Percentiles rank a stretch among this genome's conserved stretches.
phyloP scores from a whole-genome alignment of 2,329 filamentous ascomycete species.

The Aspergillus sergii region DNA sequence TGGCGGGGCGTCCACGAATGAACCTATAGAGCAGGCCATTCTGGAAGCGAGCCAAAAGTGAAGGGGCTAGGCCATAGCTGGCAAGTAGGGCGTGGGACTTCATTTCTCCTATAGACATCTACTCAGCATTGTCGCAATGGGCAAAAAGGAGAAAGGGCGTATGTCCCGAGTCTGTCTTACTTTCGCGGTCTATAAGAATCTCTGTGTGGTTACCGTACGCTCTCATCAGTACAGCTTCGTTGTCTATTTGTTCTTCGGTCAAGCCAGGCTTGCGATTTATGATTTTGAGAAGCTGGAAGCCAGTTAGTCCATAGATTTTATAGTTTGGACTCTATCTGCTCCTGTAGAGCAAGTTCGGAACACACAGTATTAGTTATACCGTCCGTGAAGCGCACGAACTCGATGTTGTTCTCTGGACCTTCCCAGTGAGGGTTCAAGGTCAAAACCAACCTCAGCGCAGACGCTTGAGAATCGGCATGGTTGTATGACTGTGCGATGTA shows the following conservation, averaged over 20 bases:
- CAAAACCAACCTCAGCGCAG: conserved; percentile 77
- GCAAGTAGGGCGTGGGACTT: conserved; percentile 82
- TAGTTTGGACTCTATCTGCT: neutral
- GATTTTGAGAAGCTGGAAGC: conserved; percentile 53
- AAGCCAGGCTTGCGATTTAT: conserved; percentile 60
- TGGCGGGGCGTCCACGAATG: conserved; percentile 77
- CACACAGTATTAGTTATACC: conserved; percentile 92
- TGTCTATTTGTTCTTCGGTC: conserved; percentile 76
- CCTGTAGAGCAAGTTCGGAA: conserved; percentile 21
- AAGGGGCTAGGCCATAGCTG: conserved; percentile 78
- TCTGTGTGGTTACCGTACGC: conserved; percentile 95
- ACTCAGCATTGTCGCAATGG: conserved; percentile 41
- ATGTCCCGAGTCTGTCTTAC: conserved; percentile 55
- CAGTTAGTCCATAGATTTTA: conserved; percentile 21
- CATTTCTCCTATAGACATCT: conserved; percentile 56
- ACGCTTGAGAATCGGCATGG: conserved; percentile 72
- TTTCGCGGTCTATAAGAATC: conserved; percentile 91
- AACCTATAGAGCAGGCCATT: conserved; percentile 96
- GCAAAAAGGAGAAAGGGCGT: conserved; percentile 21
- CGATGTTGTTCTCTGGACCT: conserved; percentile 69
- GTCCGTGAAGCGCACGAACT: conserved; percentile 91
- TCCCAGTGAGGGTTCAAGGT: conserved; percentile 84
- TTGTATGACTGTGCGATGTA: conserved; percentile 79
- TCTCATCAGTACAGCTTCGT: conserved; percentile 82
- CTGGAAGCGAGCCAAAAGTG: conserved; percentile 85